phyloP scores from a whole-genome alignment of 306 rosid genomes.

The Arachis stenosperma region DNA sequence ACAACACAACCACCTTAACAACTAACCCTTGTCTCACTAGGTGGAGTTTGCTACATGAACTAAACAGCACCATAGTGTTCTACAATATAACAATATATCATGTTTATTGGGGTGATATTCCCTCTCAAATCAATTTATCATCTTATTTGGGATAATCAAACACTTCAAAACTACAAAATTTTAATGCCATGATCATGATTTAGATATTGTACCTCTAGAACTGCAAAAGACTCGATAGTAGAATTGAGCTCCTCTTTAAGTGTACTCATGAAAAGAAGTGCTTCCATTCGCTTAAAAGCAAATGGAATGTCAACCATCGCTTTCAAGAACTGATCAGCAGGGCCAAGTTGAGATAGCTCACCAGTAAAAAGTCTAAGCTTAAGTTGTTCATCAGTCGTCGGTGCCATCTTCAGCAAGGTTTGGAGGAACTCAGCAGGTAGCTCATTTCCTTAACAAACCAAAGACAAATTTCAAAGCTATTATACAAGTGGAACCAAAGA shows the following conservation, averaged over 20 bases:
- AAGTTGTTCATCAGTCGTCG: conserved; percentile 90
- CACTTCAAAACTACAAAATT: background rate
- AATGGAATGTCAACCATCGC: conserved; percentile 75
- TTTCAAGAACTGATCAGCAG: conserved; percentile 91
- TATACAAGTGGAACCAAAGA: conserved; percentile 21
- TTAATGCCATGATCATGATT: conserved; percentile 14
- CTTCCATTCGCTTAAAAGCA: conserved; percentile 85
- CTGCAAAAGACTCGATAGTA: conserved; percentile 66
- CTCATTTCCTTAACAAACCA: conserved; percentile 79
- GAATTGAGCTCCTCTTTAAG: conserved; percentile 75
- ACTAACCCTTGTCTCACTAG: too few relatives aligned
- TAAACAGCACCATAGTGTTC: too few relatives aligned
- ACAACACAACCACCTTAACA: background rate
- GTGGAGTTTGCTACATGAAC: too few relatives aligned
- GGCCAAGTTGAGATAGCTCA: conserved; percentile 76
- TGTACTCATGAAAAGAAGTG: conserved; percentile 73
- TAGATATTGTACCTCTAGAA: conserved; percentile 69
- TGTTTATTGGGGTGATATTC: background rate
- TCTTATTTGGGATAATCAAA: conserved; percentile 4
- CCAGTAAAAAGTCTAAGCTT: conserved; percentile 83
- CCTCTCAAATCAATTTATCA: background rate
- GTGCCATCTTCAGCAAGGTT: conserved; percentile 91
- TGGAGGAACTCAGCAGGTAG: conserved; percentile 82
- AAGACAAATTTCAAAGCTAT: conserved; percentile 40
- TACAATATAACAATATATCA: too few relatives aligned